A percentile compares a stretch with the other conserved stretches of the same genome.
Evolutionary conservation across 306 rosid genomes (phyloP).

Genomic region (Bauhinia variegata): DNA sequence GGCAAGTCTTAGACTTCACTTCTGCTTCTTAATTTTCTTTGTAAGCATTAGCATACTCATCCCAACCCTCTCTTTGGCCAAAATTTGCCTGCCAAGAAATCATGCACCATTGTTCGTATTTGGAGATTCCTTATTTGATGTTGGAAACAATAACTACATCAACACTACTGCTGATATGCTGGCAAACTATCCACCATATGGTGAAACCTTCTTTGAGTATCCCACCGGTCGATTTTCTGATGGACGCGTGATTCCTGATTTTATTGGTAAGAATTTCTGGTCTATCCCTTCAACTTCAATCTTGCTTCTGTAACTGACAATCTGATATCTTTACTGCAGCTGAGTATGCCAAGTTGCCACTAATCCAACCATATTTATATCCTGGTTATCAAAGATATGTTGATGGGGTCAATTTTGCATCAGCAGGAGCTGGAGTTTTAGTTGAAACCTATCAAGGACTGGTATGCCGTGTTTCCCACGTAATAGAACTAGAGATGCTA

Average conservation of each 20-base stretch:
- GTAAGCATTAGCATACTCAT: too few species aligned
- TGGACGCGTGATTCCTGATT: slow-evolving; percentile 49
- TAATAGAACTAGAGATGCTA: slow-evolving; percentile 13
- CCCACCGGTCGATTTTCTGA: slow-evolving; percentile 48
- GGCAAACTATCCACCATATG: slow-evolving; percentile 45
- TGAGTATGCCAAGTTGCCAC: slow-evolving; percentile 32
- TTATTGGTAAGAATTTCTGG: slow-evolving; percentile 28
- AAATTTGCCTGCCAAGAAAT: neutral
- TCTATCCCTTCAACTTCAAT: too few species aligned
- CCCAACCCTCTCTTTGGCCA: too few species aligned
- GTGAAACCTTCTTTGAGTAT: slow-evolving; percentile 44
- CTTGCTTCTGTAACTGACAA: neutral
- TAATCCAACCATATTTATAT: slow-evolving; percentile 37
- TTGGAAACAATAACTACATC: slow-evolving; percentile 52
- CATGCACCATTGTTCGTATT: slow-evolving; percentile 45
- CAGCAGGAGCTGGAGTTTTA: slow-evolving; percentile 38
- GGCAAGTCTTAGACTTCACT: too few species aligned
- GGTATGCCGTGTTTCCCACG: slow-evolving; percentile 29
- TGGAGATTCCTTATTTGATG: slow-evolving; percentile 50
- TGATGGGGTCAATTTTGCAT: slow-evolving; percentile 46
- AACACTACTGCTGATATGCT: neutral
- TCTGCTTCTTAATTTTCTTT: too few species aligned
- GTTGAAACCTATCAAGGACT: neutral
- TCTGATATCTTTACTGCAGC: slow-evolving; percentile 28
- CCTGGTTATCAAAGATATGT: slow-evolving; percentile 10